Percentiles rank a stretch among this genome's conserved stretches.
Conservation (phyloP, 345 rosid genomes). For the Salix dunnii region DNA sequence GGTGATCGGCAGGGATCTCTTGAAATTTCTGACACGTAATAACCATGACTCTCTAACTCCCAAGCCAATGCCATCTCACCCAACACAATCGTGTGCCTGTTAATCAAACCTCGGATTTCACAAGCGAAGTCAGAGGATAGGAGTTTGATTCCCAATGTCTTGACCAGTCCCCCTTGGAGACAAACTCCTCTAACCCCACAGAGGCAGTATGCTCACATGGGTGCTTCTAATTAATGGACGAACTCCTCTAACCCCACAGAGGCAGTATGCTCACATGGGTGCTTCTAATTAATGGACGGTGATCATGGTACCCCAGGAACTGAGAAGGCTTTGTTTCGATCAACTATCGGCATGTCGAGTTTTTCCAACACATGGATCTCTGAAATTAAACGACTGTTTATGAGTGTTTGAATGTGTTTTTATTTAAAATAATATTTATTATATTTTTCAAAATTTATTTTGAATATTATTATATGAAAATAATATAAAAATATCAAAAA, state of each 20-base stretch:
- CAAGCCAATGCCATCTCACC: conserved; percentile 40
- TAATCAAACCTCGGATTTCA: conserved; percentile 24
- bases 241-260: conserved; percentile 13
- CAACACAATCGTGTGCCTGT: conserved; percentile 21
- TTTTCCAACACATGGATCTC: not conserved
- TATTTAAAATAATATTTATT: too few species aligned
- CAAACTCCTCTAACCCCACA: conserved; percentile 12
- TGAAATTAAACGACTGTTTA: too few species aligned
- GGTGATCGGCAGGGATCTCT: not conserved
- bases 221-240: not conserved
- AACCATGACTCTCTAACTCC: conserved; percentile 20
- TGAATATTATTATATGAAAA: too few species aligned
- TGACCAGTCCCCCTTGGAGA: not conserved
- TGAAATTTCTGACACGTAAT: conserved; percentile 17
- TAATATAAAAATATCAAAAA: too few species aligned
- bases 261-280: conserved; percentile 42
- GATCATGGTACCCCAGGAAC: not conserved
- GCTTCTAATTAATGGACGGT: not conserved
- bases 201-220: conserved; percentile 43
- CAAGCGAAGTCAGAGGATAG: conserved; percentile 16
- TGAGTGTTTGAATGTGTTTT: too few species aligned
- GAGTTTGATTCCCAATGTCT: conserved; percentile 42
- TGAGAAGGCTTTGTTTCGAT: accelerated
- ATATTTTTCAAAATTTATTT: too few species aligned
- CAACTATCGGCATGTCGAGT: not conserved